Conservation (phyloP, 768 basidiomycete genomes). For the Amanita muscaria region DNA sequence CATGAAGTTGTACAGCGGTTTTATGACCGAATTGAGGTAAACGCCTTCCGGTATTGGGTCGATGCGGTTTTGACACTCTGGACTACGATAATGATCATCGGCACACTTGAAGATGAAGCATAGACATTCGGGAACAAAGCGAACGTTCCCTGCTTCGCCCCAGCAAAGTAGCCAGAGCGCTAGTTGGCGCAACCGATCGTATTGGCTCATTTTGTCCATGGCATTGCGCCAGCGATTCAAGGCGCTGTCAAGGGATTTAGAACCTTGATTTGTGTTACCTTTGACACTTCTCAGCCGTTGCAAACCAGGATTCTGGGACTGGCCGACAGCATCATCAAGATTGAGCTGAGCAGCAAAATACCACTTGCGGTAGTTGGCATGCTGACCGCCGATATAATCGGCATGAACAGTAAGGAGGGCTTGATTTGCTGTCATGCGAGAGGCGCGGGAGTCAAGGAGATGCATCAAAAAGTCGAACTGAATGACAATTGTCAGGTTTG, state of each 20-base stretch:
- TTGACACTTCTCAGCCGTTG: slow-evolving; percentile 83
- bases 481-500: slow-evolving; percentile 1
- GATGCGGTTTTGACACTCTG: slow-evolving; percentile 91
- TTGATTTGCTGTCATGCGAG: slow-evolving; percentile 94
- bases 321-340: slow-evolving; percentile 96
- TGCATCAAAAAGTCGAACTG: slow-evolving; percentile 99
- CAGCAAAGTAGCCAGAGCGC: slow-evolving; percentile 95
- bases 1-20: slow-evolving; percentile 93
- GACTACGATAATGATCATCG: slow-evolving; percentile 97
- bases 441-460: slow-evolving; percentile 94
- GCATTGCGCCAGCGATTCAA: slow-evolving; percentile 94
- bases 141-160: slow-evolving; percentile 97
- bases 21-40: slow-evolving; percentile 85
- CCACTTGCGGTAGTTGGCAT: slow-evolving; percentile 99
- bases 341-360: slow-evolving; percentile 99
- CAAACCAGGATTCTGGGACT: slow-evolving; percentile 87
- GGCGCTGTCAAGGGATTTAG: slow-evolving; percentile 88
- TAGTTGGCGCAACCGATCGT: slow-evolving; percentile 93
- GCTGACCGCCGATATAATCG: slow-evolving; percentile 97
- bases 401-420: slow-evolving; percentile 95
- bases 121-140: slow-evolving; percentile 92
- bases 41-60: slow-evolving; percentile 94
- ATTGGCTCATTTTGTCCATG: slow-evolving; percentile 99
- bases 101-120: slow-evolving; percentile 99
- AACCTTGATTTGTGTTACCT: slow-evolving; percentile 36